Evolutionary conservation across 371 early-diverging fungal genomes (phyloP).

Genomic region (Syncephalastrum sp.): DNA sequence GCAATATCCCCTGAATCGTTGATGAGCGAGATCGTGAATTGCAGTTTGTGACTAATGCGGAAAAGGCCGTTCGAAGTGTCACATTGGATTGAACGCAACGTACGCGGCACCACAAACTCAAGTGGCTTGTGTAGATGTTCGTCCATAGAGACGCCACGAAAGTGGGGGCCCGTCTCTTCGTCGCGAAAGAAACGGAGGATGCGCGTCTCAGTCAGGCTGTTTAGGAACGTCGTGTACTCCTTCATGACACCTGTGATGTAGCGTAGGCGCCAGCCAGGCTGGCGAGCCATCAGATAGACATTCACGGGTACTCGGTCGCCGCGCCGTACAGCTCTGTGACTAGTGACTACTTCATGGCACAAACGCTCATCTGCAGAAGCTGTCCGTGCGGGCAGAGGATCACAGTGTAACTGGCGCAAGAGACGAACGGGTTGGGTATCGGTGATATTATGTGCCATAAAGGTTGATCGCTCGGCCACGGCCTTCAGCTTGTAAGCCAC

Average conservation of each 20-base stretch:
- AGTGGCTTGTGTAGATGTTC: conserved; percentile 24
- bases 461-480: conserved; percentile 30
- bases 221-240: conserved; percentile 30
- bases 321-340: conserved; percentile 19
- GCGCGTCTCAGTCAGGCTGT: conserved; percentile 24
- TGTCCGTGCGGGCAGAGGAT: conserved; percentile 6
- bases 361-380: conserved; percentile 4
- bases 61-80: conserved; percentile 29
- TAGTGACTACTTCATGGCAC: conserved; percentile 23
- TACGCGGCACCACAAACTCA: conserved; percentile 26
- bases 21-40: conserved; percentile 34
- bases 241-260: conserved; percentile 36
- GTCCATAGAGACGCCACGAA: conserved; percentile 11
- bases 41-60: conserved; percentile 34
- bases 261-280: conserved; percentile 23
- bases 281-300: conserved; percentile 21
- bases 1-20: conserved; percentile 18
- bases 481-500: conserved; percentile 42
- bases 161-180: conserved; percentile 6
- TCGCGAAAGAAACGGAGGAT: conserved; percentile 37
- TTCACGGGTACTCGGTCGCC: conserved; percentile 38
- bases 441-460: conserved; percentile 25
- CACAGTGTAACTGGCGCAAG: conserved; percentile 11
- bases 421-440: conserved; percentile 18
- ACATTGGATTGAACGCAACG: conserved; percentile 24